Base-by-base conservation (phyloP, 257 asterid species). In the Vinca minor region DNA sequence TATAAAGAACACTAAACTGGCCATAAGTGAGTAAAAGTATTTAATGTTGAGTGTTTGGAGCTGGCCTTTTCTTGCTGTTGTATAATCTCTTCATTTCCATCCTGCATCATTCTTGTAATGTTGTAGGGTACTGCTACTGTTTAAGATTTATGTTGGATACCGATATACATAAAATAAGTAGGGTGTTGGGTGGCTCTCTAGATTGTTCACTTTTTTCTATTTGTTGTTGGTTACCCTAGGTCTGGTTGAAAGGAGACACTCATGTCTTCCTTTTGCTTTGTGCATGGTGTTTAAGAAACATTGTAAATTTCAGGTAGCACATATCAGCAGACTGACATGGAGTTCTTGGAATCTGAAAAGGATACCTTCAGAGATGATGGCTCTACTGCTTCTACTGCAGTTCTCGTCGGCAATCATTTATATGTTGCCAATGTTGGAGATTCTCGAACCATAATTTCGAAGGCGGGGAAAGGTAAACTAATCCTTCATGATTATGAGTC, bases 391-490 rank as follows among this genome's bases (percentile, higher is more conserved):
- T 89, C 89, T 25, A 77, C 89, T 28, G 89, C 89, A 60, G 83
- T 93, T 75, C 88, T 93, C 68, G 88, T 93, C 39, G 99, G 90
- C 73, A 87, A 89, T 69, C 97, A 78, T 71, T 91, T 93, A 42
- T 93, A 89, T 74, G 99, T 89, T 74, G 99, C 97, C 74, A 93
- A 93, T 79, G 99, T 93, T 72, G 99, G 99, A 59, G 99, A 93
- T 74, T 93, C 99, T 36, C 87, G 99, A 75, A 85, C 99, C 68
- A 81, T 93, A 66, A 78, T 89, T 75, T 93, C 95, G 4, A 85
- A 83, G 83, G 87, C 89, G 61, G 99, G 99, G 69, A 83, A 81
- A 84, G 99, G 99, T 93, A 84, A 56, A 31, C 36, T 56, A 32
- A 15, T 13, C 62, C 26, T 56, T 56, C 25, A 31, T 56, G 26